Conservation (phyloP, 345 rosid species). For the Aquilaria yunnanensis region DNA sequence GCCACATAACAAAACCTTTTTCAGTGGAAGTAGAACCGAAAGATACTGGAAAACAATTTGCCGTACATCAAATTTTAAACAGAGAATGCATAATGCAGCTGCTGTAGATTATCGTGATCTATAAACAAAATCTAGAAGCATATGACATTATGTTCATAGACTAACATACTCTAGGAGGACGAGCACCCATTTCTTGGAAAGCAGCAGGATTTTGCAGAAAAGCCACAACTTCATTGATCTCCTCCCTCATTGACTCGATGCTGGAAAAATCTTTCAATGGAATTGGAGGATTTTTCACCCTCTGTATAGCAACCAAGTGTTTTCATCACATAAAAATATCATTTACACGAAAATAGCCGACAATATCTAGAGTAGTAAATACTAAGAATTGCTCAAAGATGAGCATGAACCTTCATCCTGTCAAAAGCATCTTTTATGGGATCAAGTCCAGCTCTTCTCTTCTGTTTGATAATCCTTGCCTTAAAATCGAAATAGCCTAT, state of each 20-base stretch:
- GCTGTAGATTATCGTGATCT: too few relatives aligned
- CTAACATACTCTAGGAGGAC: slow-evolving; percentile 81
- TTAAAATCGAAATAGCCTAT: slow-evolving; percentile 56
- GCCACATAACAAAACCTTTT: too few relatives aligned
- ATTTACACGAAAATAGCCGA: background rate
- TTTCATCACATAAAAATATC: slow-evolving; percentile 4
- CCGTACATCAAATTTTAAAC: too few relatives aligned
- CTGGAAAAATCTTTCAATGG: slow-evolving; percentile 86
- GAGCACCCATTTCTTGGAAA: slow-evolving; percentile 94
- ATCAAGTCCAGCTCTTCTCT: slow-evolving; percentile 82
- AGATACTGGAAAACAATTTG: too few relatives aligned
- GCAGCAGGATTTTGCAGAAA: slow-evolving; percentile 90
- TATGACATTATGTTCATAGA: background rate
- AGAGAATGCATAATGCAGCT: too few relatives aligned
- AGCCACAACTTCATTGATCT: slow-evolving; percentile 92
- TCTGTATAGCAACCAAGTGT: slow-evolving; percentile 32
- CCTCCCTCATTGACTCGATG: slow-evolving; percentile 94
- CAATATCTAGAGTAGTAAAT: background rate
- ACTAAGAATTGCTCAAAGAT: slow-evolving; percentile 1
- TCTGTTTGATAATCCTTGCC: slow-evolving; percentile 44
- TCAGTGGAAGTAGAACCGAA: too few relatives aligned
- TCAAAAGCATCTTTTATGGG: slow-evolving; percentile 88
- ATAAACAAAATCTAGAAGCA: too few relatives aligned
- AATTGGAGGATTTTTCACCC: slow-evolving; percentile 95
- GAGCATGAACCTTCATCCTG: slow-evolving; percentile 59